phyloP scores from a whole-genome alignment of 768 basidiomycete genomes.

The Exsudoporus frostii region DNA sequence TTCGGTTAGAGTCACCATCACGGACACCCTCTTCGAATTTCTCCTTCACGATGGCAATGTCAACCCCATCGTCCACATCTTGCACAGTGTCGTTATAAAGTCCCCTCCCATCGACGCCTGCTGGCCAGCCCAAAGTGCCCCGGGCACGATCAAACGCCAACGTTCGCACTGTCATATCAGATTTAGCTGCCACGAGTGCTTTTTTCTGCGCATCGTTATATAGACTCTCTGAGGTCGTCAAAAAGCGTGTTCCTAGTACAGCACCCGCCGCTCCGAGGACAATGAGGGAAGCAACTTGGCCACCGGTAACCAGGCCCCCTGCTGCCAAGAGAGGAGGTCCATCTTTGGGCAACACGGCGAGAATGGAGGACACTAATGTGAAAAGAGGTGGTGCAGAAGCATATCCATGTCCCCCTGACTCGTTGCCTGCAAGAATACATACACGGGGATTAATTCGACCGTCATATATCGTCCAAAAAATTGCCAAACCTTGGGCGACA shows the following conservation, averaged over 20 bases:
- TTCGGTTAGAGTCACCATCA: slow-evolving; percentile 45
- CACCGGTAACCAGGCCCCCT: slow-evolving; percentile 66
- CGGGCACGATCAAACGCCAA: slow-evolving; percentile 63
- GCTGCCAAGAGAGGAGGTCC: slow-evolving; percentile 65
- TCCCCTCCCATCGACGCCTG: slow-evolving; percentile 54
- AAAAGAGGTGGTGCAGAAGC: slow-evolving; percentile 54
- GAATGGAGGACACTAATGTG: slow-evolving; percentile 55
- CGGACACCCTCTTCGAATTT: slow-evolving; percentile 46
- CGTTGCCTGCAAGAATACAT: slow-evolving; percentile 49
- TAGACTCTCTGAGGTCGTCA: slow-evolving; percentile 61
- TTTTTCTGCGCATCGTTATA: slow-evolving; percentile 54
- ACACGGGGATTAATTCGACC: slow-evolving; percentile 1
- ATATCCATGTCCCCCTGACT: slow-evolving; percentile 78
- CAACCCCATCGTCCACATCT: slow-evolving; percentile 50
- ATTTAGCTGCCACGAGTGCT: slow-evolving; percentile 47
- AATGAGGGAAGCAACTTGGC: slow-evolving; percentile 63
- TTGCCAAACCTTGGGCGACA: slow-evolving; percentile 66
- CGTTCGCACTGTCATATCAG: slow-evolving; percentile 49
- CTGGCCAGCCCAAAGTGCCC: slow-evolving; percentile 56
- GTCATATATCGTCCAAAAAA: neutral
- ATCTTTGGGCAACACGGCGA: slow-evolving; percentile 39
- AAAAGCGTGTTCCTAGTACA: slow-evolving; percentile 73
- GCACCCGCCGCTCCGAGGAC: slow-evolving; percentile 65
- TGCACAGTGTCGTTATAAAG: slow-evolving; percentile 50
- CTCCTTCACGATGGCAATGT: slow-evolving; percentile 39